A percentile compares a stretch with the other conserved stretches of the same genome.
phyloP scores from a whole-genome alignment of 345 rosid genomes.

The Lagerstroemia speciosa region DNA sequence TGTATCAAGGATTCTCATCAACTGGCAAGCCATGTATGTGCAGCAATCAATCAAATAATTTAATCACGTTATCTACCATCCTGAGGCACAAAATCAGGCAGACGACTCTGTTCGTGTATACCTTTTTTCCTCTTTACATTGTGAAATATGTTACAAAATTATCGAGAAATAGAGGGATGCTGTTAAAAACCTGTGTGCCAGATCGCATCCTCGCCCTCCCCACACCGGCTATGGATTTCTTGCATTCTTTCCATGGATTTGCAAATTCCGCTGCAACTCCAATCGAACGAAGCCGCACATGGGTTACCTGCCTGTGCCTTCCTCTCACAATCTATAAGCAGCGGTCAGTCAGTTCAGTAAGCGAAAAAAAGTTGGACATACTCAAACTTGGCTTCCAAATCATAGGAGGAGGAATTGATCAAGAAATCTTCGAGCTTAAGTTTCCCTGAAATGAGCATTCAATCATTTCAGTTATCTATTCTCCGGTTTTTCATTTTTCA shows the following conservation, averaged over 20 bases:
- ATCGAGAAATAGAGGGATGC: constrained; percentile 19
- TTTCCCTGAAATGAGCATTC: not conserved
- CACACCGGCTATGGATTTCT: constrained; percentile 62
- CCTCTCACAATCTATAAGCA: constrained; percentile 59
- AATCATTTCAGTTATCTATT: too few relatives aligned
- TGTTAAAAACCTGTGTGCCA: constrained; percentile 76
- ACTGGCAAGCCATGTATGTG: constrained; percentile 4
- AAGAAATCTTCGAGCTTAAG: not conserved
- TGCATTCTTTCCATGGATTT: constrained; percentile 62
- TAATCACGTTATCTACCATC: constrained; percentile 21
- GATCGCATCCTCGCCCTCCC: constrained; percentile 65
- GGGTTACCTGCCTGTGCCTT: constrained; percentile 75
- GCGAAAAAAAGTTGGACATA: not conserved
- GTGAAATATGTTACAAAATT: constrained; percentile 14
- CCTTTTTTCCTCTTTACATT: not conserved
- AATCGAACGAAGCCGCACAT: constrained; percentile 72
- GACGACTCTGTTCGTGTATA: too few relatives aligned
- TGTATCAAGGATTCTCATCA: not conserved
- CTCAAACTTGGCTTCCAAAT: not conserved
- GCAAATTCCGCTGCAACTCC: constrained; percentile 78
- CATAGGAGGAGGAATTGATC: not conserved
- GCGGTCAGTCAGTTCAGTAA: not conserved
- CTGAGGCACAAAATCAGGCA: constrained; percentile 39
- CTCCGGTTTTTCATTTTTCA: too few relatives aligned
- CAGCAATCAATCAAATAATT: not conserved